Evolutionary conservation across 306 rosid genomes (phyloP).

Genomic region (Betula pendula): DNA sequence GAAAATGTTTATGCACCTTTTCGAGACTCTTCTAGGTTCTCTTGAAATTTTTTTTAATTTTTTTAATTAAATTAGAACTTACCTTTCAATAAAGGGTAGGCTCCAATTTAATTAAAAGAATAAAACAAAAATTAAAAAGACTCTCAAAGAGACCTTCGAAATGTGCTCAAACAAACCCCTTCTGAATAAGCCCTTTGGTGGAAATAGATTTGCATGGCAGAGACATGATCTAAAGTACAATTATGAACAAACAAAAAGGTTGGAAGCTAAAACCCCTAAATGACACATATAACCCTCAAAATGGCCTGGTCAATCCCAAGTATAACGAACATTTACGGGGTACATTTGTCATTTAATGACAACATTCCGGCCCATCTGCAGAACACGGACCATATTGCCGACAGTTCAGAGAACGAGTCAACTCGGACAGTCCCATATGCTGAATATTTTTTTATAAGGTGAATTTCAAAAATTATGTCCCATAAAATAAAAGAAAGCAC

Average conservation of each 20-base stretch:
- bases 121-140: too few relatives aligned
- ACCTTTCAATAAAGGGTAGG: too few relatives aligned
- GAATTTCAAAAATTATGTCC: neutral
- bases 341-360: conserved; percentile 12
- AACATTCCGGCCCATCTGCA: conserved; percentile 37
- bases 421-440: conserved; percentile 19
- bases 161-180: too few relatives aligned
- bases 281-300: conserved; percentile 38
- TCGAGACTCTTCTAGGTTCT: too few relatives aligned
- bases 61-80: too few relatives aligned
- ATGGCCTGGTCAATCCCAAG: neutral
- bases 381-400: conserved; percentile 40
- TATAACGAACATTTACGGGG: conserved; percentile 10
- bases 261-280: conserved; percentile 15
- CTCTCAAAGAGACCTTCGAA: too few relatives aligned
- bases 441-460: neutral
- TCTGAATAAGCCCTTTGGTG: conserved; percentile 22
- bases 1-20: too few relatives aligned
- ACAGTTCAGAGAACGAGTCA: conserved; percentile 34
- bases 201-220: conserved; percentile 43
- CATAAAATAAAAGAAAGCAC: neutral
- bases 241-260: conserved; percentile 22
- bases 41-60: too few relatives aligned
- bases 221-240: conserved; percentile 34
- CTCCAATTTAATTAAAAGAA: too few relatives aligned